Conservation (phyloP, 1,284 basidiomycete genomes). For the Exobasidium rhododendri region DNA sequence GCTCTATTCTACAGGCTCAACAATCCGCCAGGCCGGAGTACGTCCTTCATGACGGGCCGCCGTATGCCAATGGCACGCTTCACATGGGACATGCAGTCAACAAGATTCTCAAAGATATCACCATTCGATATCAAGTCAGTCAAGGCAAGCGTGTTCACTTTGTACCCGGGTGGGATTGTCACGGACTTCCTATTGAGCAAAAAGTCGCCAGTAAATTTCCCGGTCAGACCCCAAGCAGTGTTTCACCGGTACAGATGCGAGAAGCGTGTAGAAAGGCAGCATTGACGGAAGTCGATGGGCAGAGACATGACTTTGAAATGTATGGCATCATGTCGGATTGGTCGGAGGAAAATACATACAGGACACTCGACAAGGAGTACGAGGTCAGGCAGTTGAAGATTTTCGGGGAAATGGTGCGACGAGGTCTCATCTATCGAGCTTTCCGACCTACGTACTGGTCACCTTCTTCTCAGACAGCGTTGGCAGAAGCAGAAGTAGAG, state of each 20-base stretch:
- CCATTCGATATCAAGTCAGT: constrained; percentile 82
- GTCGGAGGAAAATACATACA: constrained; percentile 71
- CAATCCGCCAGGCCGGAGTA: constrained; percentile 69
- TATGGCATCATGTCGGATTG: constrained; percentile 94
- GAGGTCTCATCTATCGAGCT: constrained; percentile 78
- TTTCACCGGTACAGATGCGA: constrained; percentile 62
- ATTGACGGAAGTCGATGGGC: constrained; percentile 69
- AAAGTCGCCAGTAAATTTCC: constrained; percentile 33
- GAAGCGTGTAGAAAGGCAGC: constrained; percentile 72
- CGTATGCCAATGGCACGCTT: constrained; percentile 92
- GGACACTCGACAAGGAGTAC: constrained; percentile 67
- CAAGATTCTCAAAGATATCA: constrained; percentile 94
- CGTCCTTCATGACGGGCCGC: constrained; percentile 92
- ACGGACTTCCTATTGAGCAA: constrained; percentile 79
- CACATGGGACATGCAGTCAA: constrained; percentile 98
- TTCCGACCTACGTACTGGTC: constrained; percentile 93
- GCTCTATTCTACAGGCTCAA: constrained; percentile 55
- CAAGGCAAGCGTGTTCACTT: constrained; percentile 82
- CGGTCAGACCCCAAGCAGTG: constrained; percentile 18
- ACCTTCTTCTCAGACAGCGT: constrained; percentile 85
- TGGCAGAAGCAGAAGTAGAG: constrained; percentile 90
- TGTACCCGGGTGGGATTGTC: constrained; percentile 96
- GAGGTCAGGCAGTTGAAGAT: constrained; percentile 83
- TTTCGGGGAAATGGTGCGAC: constrained; percentile 77
- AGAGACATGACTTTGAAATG: constrained; percentile 75